These are phyloP conservation scores for Crithidia fasciculata DNA, from an alignment of 208 protist genomes.

Conservation along the genomic window DNA sequence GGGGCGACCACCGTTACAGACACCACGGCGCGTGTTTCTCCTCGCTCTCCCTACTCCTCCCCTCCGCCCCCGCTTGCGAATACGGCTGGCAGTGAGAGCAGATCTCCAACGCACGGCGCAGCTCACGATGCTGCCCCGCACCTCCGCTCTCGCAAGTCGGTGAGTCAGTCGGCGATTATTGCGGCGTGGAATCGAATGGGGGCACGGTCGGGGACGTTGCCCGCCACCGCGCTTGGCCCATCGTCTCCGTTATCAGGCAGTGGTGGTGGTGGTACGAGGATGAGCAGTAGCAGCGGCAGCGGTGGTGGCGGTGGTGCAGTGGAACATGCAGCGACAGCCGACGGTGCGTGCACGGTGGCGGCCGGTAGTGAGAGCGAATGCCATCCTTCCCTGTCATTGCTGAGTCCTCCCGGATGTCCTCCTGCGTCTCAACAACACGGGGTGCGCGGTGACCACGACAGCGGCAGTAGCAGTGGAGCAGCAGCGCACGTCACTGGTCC, in stretches of 20 bases:
- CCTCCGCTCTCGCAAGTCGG: not conserved
- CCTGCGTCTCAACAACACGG: too few relatives aligned
- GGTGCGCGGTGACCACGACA: too few relatives aligned
- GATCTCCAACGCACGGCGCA: not conserved
- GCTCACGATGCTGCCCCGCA: not conserved
- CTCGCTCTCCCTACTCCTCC: constrained; percentile 7
- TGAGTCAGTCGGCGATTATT: constrained; percentile 31
- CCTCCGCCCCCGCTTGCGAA: not conserved
- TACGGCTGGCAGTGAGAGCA: not conserved
- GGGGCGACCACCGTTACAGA: constrained; percentile 27
- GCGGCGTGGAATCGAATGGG: constrained; percentile 35
- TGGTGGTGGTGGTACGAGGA: not conserved
- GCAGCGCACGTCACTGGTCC: too few relatives aligned
- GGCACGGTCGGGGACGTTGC: constrained; percentile 5
- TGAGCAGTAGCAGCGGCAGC: too few relatives aligned
- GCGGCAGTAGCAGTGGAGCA: too few relatives aligned
- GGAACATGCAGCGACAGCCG: too few relatives aligned
- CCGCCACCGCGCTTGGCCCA: not conserved
- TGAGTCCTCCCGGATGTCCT: too few relatives aligned
- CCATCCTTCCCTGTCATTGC: too few relatives aligned
- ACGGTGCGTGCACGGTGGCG: too few relatives aligned
- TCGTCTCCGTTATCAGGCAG: not conserved
- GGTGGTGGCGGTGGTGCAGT: too few relatives aligned
- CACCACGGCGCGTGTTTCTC: constrained; percentile 27
- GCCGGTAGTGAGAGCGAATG: too few relatives aligned